Evolutionary conservation across 768 basidiomycete genomes (phyloP).

Genomic region (Amanita thiersii): DNA sequence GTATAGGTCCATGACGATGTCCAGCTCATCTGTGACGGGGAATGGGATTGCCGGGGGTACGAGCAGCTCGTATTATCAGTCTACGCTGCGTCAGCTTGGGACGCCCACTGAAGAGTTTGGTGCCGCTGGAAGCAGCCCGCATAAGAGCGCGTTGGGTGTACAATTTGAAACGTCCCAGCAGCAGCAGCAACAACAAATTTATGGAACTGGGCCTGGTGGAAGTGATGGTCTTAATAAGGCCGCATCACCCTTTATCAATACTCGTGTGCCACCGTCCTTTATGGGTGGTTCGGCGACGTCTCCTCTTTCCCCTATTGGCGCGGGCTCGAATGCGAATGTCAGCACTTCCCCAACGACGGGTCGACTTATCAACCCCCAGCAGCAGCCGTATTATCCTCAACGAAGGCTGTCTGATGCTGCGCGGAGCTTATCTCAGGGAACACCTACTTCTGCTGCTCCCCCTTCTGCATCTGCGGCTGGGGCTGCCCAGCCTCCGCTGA

Average conservation of each 20-base stretch:
- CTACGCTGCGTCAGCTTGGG: slow-evolving; percentile 7
- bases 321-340: slow-evolving; percentile 1
- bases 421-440: slow-evolving; percentile 9
- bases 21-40: slow-evolving; percentile 38
- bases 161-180: slow-evolving; percentile 10
- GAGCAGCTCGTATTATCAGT: slow-evolving; percentile 15
- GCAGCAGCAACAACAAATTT: slow-evolving; percentile 13
- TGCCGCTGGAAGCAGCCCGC: neutral
- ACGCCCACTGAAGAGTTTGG: slow-evolving; percentile 6
- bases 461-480: neutral
- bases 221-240: slow-evolving; percentile 9
- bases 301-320: slow-evolving; percentile 7
- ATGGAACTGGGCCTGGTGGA: slow-evolving; percentile 15
- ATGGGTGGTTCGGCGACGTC: neutral
- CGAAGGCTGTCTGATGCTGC: slow-evolving; percentile 32
- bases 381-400: slow-evolving; percentile 35
- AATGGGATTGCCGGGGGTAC: slow-evolving; percentile 15
- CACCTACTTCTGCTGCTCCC: slow-evolving; percentile 15
- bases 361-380: slow-evolving; percentile 35
- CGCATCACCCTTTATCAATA: slow-evolving; percentile 27
- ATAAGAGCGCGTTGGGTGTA: slow-evolving; percentile 5
- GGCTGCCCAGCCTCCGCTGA: slow-evolving; percentile 17
- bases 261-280: slow-evolving; percentile 31
- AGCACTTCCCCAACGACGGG: slow-evolving; percentile 39
- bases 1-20: slow-evolving; percentile 57